Conservation (phyloP, 2,329 filamentous ascomycete species). For the Dactylonectria macrodidyma region DNA sequence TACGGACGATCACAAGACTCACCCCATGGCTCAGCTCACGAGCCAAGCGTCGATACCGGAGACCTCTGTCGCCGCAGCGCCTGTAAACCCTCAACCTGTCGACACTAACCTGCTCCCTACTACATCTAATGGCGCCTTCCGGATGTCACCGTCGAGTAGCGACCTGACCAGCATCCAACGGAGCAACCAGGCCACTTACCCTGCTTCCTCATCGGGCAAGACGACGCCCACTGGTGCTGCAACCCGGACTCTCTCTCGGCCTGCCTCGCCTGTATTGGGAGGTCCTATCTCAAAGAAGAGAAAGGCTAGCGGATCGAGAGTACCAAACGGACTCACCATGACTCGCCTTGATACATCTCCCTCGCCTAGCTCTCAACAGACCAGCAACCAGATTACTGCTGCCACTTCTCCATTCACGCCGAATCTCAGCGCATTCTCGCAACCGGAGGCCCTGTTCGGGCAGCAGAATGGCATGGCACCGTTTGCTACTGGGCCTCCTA, state of each 20-base stretch:
- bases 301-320: conserved; percentile 81
- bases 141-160: conserved; percentile 72
- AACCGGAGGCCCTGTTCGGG: conserved; percentile 62
- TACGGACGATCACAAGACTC: conserved; percentile 97
- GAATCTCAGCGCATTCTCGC: conserved; percentile 60
- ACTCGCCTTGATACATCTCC: conserved; percentile 79
- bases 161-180: conserved; percentile 74
- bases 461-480: conserved; percentile 56
- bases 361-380: conserved; percentile 56
- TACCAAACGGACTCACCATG: conserved; percentile 85
- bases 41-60: conserved; percentile 50
- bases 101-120: conserved; percentile 52
- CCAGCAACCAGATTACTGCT: conserved; percentile 55
- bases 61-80: conserved; percentile 30
- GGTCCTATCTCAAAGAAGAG: conserved; percentile 84
- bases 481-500: conserved; percentile 73
- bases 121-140: conserved; percentile 61
- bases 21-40: conserved; percentile 56
- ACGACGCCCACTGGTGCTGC: conserved; percentile 49
- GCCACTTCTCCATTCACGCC: conserved; percentile 70
- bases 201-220: conserved; percentile 50
- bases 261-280: conserved; percentile 78
- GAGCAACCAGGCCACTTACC: conserved; percentile 58
- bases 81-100: conserved; percentile 35
- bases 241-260: conserved; percentile 72